phyloP scores from a whole-genome alignment of 2,329 filamentous ascomycete genomes.

The Thermochaetoides dissita region DNA sequence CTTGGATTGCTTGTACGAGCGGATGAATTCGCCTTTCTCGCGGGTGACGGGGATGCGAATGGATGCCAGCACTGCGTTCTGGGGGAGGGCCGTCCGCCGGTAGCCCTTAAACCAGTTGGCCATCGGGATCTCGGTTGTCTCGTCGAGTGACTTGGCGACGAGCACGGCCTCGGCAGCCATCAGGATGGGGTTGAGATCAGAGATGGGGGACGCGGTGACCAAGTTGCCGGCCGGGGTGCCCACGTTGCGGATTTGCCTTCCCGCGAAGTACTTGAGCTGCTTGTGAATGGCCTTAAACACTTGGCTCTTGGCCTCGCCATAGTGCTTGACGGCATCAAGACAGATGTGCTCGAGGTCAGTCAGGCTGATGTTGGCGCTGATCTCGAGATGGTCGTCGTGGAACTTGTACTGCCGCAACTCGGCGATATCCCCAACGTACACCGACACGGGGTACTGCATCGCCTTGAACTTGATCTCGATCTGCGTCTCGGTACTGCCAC shows the following conservation, averaged over 20 bases:
- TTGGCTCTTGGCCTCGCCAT: conserved; percentile 57
- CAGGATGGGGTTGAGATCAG: conserved; percentile 87
- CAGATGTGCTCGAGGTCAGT: conserved; percentile 85
- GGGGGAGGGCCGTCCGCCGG: conserved; percentile 64
- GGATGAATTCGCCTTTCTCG: conserved; percentile 67
- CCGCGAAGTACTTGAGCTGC: conserved; percentile 88
- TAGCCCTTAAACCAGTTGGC: conserved; percentile 86
- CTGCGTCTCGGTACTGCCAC: conserved; percentile 91
- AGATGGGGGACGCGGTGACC: conserved; percentile 89
- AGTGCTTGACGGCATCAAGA: conserved; percentile 62
- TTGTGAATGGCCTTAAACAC: conserved; percentile 86
- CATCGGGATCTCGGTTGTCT: conserved; percentile 81
- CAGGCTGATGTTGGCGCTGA: conserved; percentile 83
- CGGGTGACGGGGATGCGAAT: conserved; percentile 71
- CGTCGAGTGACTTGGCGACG: conserved; percentile 60
- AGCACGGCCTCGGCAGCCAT: conserved; percentile 74
- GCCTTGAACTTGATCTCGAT: conserved; percentile 98
- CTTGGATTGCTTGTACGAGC: conserved; percentile 92
- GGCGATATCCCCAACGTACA: conserved; percentile 85
- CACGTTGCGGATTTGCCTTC: conserved; percentile 92
- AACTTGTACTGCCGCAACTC: conserved; percentile 75
- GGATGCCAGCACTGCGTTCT: conserved; percentile 71
- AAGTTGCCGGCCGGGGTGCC: conserved; percentile 91
- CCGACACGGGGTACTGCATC: conserved; percentile 74
- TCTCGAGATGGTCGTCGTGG: conserved; percentile 68